A percentile compares a stretch with the other conserved stretches of the same genome.
phyloP scores from a whole-genome alignment of 2,329 filamentous ascomycete genomes.

The Onygenales sp. region DNA sequence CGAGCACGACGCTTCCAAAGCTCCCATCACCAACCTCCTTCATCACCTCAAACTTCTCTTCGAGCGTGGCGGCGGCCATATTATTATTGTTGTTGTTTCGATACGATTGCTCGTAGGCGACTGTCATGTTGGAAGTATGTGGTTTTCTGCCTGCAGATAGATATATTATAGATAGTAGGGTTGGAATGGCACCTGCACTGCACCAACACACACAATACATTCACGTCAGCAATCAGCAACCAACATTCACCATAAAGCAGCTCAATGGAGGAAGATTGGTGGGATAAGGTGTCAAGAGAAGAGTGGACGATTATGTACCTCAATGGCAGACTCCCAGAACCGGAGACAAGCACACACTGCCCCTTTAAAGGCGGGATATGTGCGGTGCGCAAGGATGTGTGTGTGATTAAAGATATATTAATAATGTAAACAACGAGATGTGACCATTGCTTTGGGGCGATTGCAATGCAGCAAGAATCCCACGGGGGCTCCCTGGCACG shows the following conservation, averaged over 20 bases:
- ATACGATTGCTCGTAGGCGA: constrained; percentile 63
- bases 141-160: constrained; percentile 31
- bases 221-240: neutral
- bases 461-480: neutral
- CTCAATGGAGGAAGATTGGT: too few species aligned
- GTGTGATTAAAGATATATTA: constrained; percentile 1
- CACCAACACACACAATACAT: neutral
- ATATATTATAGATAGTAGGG: neutral
- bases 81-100: constrained; percentile 47
- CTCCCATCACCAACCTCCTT: constrained; percentile 99
- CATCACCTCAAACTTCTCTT: constrained; percentile 91
- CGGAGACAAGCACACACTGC: neutral
- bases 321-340: neutral
- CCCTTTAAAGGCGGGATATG: neutral
- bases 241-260: neutral
- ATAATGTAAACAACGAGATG: neutral
- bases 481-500: neutral
- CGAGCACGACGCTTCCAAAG: constrained; percentile 90
- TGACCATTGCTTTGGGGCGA: neutral
- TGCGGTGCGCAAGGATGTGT: neutral
- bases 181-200: neutral
- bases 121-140: constrained; percentile 55
- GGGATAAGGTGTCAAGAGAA: too few species aligned
- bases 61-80: constrained; percentile 48
- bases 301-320: neutral